Evolutionary conservation across 495 filamentous ascomycete genomes (phyloP).

Genomic region (Chaetomium tenue): DNA sequence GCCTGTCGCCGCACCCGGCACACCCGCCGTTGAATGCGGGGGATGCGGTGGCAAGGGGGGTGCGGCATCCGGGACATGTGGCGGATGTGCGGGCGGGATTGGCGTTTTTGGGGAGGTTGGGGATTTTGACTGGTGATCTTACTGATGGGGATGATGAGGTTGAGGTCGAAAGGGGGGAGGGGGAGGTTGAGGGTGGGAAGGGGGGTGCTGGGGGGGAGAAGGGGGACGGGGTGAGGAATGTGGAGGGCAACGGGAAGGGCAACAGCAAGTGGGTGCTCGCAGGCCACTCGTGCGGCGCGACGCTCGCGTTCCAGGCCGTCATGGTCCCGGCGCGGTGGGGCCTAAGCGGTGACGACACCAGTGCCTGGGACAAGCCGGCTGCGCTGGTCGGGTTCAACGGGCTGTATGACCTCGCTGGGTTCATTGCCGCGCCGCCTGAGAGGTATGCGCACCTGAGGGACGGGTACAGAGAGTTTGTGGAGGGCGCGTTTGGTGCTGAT

Average conservation of each 20-base stretch:
- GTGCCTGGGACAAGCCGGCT: constrained; percentile 12
- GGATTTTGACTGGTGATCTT: background rate
- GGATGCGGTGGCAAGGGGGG: constrained; percentile 21
- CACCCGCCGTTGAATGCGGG: constrained; percentile 41
- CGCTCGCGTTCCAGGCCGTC: constrained; percentile 66
- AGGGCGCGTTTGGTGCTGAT: constrained; percentile 62
- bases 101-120: constrained; percentile 54
- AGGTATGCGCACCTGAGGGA: constrained; percentile 46
- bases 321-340: constrained; percentile 44
- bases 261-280: constrained; percentile 52
- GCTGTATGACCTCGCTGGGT: constrained; percentile 60
- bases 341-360: background rate
- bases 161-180: background rate
- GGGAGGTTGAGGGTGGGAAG: background rate
- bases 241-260: background rate
- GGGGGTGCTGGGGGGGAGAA: no score
- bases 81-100: constrained; percentile 65
- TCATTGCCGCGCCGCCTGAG: constrained; percentile 34
- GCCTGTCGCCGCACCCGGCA: constrained; percentile 68
- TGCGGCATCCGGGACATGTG: constrained; percentile 70
- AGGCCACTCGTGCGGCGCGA: constrained; percentile 76
- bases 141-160: no score
- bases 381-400: constrained; percentile 54
- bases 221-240: background rate
- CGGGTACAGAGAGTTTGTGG: constrained; percentile 60